Evolutionary conservation across 352 stramenopile genomes (phyloP).

Genomic region (Phytophthora colocasiae): DNA sequence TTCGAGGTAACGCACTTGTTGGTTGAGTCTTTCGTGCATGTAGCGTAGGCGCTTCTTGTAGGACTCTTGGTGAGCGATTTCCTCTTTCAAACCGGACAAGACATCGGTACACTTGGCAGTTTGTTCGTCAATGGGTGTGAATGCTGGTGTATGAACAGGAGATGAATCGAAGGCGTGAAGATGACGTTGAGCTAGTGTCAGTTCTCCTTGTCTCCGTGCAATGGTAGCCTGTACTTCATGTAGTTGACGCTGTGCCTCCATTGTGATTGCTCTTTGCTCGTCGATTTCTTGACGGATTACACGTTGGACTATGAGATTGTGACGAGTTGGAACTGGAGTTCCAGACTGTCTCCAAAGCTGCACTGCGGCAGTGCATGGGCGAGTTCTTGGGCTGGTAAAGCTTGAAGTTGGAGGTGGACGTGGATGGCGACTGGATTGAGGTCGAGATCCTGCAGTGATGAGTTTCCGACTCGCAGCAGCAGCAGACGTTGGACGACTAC

Average conservation of each 20-base stretch:
- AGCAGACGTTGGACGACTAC: conserved; percentile 36
- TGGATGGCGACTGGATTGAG: conserved; percentile 23
- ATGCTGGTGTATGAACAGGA: neutral
- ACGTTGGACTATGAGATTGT: conserved; percentile 38
- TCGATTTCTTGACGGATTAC: conserved; percentile 70
- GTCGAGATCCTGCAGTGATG: conserved; percentile 7
- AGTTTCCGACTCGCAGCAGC: conserved; percentile 36
- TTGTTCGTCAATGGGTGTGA: neutral
- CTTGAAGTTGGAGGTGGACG: conserved; percentile 7
- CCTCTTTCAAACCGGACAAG: conserved; percentile 40
- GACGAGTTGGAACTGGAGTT: conserved; percentile 6
- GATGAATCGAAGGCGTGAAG: conserved; percentile 36
- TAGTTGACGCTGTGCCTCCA: conserved; percentile 51
- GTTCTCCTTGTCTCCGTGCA: conserved; percentile 42
- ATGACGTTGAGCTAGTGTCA: conserved; percentile 47
- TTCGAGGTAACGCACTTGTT: conserved; percentile 43
- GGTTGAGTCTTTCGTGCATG: conserved; percentile 52
- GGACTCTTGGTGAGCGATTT: conserved; percentile 51
- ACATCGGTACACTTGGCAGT: conserved; percentile 13
- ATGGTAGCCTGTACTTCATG: conserved; percentile 50
- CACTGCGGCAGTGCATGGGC: conserved; percentile 19
- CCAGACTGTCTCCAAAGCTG: conserved; percentile 34
- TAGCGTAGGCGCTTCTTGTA: conserved; percentile 66
- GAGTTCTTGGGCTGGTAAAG: conserved; percentile 18
- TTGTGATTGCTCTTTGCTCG: conserved; percentile 54